A percentile compares a stretch with the other conserved stretches of the same genome.
Conservation (phyloP, 2,329 filamentous ascomycete species). For the Fusarium aywerte region DNA sequence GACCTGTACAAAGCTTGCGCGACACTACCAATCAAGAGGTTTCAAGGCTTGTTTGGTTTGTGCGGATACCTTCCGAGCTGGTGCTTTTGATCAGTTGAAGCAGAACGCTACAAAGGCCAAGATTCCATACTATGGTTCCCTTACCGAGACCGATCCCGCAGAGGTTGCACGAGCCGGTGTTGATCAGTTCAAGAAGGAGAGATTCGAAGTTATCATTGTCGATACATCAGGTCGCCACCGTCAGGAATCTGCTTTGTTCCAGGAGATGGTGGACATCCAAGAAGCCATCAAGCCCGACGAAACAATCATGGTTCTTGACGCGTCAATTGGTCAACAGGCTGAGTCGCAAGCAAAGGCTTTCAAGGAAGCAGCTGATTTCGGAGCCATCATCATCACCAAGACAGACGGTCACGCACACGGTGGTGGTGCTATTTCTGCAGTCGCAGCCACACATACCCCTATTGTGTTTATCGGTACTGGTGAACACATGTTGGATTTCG, state of each 20-base stretch:
- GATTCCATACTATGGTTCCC: slow-evolving; percentile 96
- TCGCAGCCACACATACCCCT: slow-evolving; percentile 94
- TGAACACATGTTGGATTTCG: slow-evolving; percentile 95
- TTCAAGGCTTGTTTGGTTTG: slow-evolving; percentile 95
- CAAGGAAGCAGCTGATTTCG: slow-evolving; percentile 96
- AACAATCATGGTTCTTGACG: slow-evolving; percentile 98
- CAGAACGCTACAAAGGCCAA: slow-evolving; percentile 99
- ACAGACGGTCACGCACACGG: slow-evolving; percentile 95
- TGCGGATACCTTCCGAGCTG: slow-evolving; percentile 97
- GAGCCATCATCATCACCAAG: slow-evolving; percentile 98
- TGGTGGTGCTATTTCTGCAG: slow-evolving; percentile 96
- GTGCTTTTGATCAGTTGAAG: slow-evolving; percentile 98
- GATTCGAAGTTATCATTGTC: slow-evolving; percentile 98
- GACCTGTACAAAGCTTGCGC: slow-evolving; percentile 94
- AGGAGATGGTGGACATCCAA: slow-evolving; percentile 98
- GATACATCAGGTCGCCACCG: slow-evolving; percentile 96
- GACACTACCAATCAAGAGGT: slow-evolving; percentile 92
- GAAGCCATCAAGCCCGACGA: slow-evolving; percentile 87
- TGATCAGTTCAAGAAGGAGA: slow-evolving; percentile 98
- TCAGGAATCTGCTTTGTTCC: slow-evolving; percentile 94
- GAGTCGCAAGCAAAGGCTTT: slow-evolving; percentile 96
- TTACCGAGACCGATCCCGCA: slow-evolving; percentile 96
- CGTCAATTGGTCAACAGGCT: slow-evolving; percentile 94
- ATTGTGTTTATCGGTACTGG: slow-evolving; percentile 99
- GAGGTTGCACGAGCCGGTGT: slow-evolving; percentile 95